Evolutionary conservation across 1,284 basidiomycete genomes (phyloP).

Genomic region (Wolfiporia cocos): DNA sequence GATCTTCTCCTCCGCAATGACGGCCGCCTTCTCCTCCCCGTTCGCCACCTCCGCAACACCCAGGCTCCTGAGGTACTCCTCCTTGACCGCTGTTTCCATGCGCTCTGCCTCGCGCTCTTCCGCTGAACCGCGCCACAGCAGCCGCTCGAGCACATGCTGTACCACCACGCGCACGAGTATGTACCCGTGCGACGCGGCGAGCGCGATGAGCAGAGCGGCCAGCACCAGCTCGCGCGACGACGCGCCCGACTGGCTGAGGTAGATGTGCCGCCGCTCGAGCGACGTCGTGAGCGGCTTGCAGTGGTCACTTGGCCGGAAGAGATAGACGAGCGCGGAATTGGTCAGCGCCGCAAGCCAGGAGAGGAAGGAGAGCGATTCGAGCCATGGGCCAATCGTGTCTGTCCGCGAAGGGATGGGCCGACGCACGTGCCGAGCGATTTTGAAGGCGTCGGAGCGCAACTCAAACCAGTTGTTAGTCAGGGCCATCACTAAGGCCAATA

Average conservation of each 20-base stretch:
- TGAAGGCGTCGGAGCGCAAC: slow-evolving; percentile 90
- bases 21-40: slow-evolving; percentile 13
- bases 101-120: slow-evolving; percentile 55
- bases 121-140: slow-evolving; percentile 67
- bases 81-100: slow-evolving; percentile 58
- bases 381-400: slow-evolving; percentile 93
- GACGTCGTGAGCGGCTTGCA: slow-evolving; percentile 23
- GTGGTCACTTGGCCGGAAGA: slow-evolving; percentile 47
- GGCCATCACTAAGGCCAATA: slow-evolving; percentile 48
- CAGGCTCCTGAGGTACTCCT: slow-evolving; percentile 48
- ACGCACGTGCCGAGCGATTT: slow-evolving; percentile 83
- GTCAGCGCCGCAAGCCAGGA: slow-evolving; percentile 84
- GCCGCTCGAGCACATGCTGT: slow-evolving; percentile 63
- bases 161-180: slow-evolving; percentile 61
- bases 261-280: slow-evolving; percentile 20
- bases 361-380: slow-evolving; percentile 83
- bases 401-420: slow-evolving; percentile 83
- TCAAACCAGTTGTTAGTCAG: slow-evolving; percentile 89
- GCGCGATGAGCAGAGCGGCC: slow-evolving; percentile 67
- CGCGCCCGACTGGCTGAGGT: slow-evolving; percentile 14
- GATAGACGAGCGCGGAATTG: slow-evolving; percentile 82
- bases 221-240: slow-evolving; percentile 52
- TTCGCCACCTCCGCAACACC: slow-evolving; percentile 23
- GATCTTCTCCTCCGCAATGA: slow-evolving; percentile 15
- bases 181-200: slow-evolving; percentile 80